Percentiles rank a stretch among this genome's conserved stretches.
These are phyloP conservation scores for Didymella arachidicola DNA, from an alignment of 2,329 filamentous ascomycete species.

Conservation along the genomic window DNA sequence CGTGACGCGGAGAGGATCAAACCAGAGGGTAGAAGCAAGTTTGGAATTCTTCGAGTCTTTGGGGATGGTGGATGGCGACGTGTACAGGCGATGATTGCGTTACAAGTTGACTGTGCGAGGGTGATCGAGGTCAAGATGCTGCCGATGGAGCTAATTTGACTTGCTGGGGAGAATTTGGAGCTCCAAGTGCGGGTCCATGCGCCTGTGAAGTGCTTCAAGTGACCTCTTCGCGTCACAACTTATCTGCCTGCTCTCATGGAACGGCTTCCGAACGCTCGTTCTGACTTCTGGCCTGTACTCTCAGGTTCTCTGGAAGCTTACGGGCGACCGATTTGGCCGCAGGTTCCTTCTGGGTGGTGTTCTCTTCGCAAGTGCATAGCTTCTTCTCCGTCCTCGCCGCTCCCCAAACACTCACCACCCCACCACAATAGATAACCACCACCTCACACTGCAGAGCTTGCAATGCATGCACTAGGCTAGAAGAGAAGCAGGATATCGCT, in stretches of 20 bases:
- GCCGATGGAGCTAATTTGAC: not conserved
- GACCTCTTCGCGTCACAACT: not conserved
- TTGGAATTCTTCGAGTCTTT: not conserved
- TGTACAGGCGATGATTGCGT: too few species aligned
- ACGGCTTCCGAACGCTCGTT: not conserved
- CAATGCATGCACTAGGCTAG: not conserved
- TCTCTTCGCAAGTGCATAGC: not conserved
- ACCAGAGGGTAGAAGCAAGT: not conserved
- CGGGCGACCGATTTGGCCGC: not conserved
- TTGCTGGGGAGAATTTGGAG: not conserved
- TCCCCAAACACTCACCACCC: not conserved
- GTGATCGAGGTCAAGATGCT: not conserved
- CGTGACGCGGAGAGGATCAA: not conserved
- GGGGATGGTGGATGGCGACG: not conserved
- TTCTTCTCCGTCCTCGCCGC: not conserved
- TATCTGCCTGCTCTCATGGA: not conserved
- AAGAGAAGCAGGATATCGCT: not conserved
- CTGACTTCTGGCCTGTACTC: not conserved
- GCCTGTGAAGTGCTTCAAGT: not conserved
- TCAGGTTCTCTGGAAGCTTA: not conserved
- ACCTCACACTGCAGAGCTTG: not conserved
- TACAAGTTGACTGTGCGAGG: not conserved
- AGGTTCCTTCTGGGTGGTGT: not conserved
- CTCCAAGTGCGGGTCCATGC: not conserved
- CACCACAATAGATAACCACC: not conserved